phyloP scores from a whole-genome alignment of 495 filamentous ascomycete species.

The Acidiella bohemica region DNA sequence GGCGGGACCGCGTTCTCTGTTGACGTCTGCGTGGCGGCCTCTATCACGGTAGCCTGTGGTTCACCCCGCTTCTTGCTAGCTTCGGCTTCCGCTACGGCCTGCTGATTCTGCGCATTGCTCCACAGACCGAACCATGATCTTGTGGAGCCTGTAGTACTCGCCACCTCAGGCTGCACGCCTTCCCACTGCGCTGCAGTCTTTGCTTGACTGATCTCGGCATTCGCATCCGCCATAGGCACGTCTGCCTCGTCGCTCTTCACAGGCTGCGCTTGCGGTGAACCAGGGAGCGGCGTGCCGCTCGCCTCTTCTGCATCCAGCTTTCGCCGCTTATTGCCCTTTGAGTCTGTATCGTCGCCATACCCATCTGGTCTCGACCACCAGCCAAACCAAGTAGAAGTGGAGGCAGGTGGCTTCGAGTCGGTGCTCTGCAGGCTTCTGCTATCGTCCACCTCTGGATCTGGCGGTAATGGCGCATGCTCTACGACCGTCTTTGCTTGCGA shows the following conservation, averaged over 20 bases:
- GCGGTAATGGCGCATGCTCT: slow-evolving; percentile 12
- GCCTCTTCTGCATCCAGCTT: slow-evolving; percentile 11
- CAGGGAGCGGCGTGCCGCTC: slow-evolving; percentile 14
- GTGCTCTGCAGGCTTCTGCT: not conserved
- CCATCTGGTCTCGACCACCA: slow-evolving; percentile 33
- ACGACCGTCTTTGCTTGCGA: too few species aligned
- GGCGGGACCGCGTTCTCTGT: not conserved
- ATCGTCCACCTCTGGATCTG: slow-evolving; percentile 6
- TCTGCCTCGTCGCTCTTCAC: not conserved
- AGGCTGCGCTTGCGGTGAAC: slow-evolving; percentile 15
- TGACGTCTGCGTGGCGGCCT: slow-evolving; percentile 7
- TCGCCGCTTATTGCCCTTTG: slow-evolving; percentile 10
- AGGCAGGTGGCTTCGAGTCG: not conserved
- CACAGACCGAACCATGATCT: slow-evolving; percentile 30
- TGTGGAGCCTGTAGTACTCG: not conserved
- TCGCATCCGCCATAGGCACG: not conserved
- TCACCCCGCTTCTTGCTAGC: not conserved
- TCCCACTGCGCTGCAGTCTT: slow-evolving; percentile 3
- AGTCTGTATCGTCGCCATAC: slow-evolving; percentile 20
- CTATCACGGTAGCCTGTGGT: not conserved
- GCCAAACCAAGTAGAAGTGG: slow-evolving; percentile 22
- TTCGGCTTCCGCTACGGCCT: slow-evolving; percentile 9
- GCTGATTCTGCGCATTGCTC: slow-evolving; percentile 27
- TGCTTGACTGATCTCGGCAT: not conserved
- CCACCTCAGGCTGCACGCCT: slow-evolving; percentile 10